These are phyloP conservation scores for Cerrena zonata DNA, from an alignment of 1,284 basidiomycete species.

Conservation along the genomic window DNA sequence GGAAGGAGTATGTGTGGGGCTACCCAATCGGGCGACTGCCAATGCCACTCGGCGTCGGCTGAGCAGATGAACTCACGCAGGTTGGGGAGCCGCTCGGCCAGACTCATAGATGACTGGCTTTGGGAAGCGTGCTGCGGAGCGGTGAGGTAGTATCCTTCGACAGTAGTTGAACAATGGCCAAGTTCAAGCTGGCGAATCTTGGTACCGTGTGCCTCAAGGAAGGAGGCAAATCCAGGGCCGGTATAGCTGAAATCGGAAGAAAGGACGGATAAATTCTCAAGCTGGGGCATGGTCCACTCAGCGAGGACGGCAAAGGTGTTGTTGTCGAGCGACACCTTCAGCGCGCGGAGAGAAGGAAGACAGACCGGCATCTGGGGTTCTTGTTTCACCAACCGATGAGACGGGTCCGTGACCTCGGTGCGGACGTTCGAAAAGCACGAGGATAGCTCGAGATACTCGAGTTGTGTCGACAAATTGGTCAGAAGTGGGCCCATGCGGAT, in stretches of 20 bases:
- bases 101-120: constrained; percentile 33
- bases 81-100: constrained; percentile 61
- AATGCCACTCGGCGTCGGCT: constrained; percentile 74
- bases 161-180: constrained; percentile 59
- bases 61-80: constrained; percentile 63
- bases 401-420: constrained; percentile 20
- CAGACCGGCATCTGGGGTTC: constrained; percentile 24
- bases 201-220: constrained; percentile 59
- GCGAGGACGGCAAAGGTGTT: constrained; percentile 61
- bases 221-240: constrained; percentile 52
- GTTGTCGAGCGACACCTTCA: constrained; percentile 67
- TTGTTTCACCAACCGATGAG: constrained; percentile 19
- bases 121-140: constrained; percentile 32
- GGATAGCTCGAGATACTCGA: constrained; percentile 56
- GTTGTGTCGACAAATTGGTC: constrained; percentile 40
- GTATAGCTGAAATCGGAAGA: constrained; percentile 65
- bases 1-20: constrained; percentile 69
- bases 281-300: constrained; percentile 51
- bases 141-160: constrained; percentile 59
- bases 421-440: constrained; percentile 30
- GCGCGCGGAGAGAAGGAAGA: constrained; percentile 54
- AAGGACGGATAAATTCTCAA: constrained; percentile 58
- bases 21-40: constrained; percentile 72
- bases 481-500: constrained; percentile 51
- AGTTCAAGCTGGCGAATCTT: constrained; percentile 62